These are phyloP conservation scores for Melastoma malabathricum DNA, from an alignment of 345 rosid genomes.

Conservation along the genomic window DNA sequence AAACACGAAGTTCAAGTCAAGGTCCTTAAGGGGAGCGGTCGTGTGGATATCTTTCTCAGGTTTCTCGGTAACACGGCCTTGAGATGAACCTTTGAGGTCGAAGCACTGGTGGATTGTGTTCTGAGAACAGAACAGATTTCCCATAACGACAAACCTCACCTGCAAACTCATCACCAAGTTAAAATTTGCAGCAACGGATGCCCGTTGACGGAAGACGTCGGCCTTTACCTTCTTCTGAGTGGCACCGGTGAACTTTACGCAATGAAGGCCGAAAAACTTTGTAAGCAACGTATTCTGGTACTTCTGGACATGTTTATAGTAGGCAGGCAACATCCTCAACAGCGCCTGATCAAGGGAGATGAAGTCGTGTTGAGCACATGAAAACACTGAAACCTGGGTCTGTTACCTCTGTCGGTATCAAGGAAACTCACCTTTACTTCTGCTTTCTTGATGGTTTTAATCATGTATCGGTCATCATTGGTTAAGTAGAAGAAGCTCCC, in stretches of 20 bases:
- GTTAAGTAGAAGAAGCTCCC: slow-evolving; percentile 63
- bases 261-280: slow-evolving; percentile 63
- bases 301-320: slow-evolving; percentile 51
- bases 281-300: slow-evolving; percentile 55
- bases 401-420: too few relatives aligned
- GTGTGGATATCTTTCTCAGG: slow-evolving; percentile 41
- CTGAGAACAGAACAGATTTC: slow-evolving; percentile 54
- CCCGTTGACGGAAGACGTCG: not conserved
- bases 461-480: slow-evolving; percentile 57
- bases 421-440: slow-evolving; percentile 46
- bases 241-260: slow-evolving; percentile 52
- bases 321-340: slow-evolving; percentile 47
- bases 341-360: slow-evolving; percentile 32
- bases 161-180: slow-evolving; percentile 7
- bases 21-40: slow-evolving; percentile 62
- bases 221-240: slow-evolving; percentile 33
- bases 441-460: slow-evolving; percentile 63
- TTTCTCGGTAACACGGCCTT: slow-evolving; percentile 50
- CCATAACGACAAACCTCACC: slow-evolving; percentile 61
- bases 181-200: too few relatives aligned
- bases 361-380: not conserved
- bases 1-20: slow-evolving; percentile 51
- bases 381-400: not conserved
- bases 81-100: slow-evolving; percentile 64
- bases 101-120: slow-evolving; percentile 50